Conservation (phyloP, 139 green algal species). For the Mesotaenium endlicherianum region DNA sequence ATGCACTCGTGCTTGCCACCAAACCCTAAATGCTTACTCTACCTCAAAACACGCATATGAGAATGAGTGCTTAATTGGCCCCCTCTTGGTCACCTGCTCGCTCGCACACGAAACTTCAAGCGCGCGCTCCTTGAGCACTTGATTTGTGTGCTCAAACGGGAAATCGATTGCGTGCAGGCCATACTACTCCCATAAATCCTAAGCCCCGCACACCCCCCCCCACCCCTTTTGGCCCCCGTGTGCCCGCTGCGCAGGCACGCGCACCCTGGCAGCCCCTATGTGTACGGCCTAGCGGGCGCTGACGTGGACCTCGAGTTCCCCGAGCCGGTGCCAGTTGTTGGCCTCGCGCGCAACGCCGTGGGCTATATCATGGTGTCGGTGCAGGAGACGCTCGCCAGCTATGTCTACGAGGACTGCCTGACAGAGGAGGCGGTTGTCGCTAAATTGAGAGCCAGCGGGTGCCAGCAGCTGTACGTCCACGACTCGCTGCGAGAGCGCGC, state of each 20-base stretch:
- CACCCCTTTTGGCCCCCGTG: no score
- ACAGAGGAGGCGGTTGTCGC: constrained; percentile 66
- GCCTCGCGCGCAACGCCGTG: constrained; percentile 14
- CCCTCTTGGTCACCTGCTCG: no score
- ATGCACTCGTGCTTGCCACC: no score
- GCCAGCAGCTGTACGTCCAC: constrained; percentile 40
- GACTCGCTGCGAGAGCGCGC: background rate
- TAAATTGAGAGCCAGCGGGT: constrained; percentile 11
- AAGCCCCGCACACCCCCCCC: no score
- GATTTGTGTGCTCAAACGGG: no score
- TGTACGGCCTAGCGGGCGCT: constrained; percentile 18
- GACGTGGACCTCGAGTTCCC: constrained; percentile 31
- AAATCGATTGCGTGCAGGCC: no score
- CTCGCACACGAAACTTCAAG: no score
- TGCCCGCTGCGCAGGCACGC: constrained; percentile 27
- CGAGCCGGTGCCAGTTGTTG: constrained; percentile 3
- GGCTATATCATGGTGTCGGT: constrained; percentile 69
- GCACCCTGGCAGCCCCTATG: constrained; percentile 29
- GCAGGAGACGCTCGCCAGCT: constrained; percentile 45
- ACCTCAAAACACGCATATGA: no score
- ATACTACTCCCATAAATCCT: no score
- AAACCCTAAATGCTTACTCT: no score
- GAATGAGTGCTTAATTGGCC: no score
- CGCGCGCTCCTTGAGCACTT: no score
- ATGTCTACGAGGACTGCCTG: constrained; percentile 61